Base-by-base conservation (phyloP, 1,139 yeast species). In the Saccharomyces hybrid region DNA sequence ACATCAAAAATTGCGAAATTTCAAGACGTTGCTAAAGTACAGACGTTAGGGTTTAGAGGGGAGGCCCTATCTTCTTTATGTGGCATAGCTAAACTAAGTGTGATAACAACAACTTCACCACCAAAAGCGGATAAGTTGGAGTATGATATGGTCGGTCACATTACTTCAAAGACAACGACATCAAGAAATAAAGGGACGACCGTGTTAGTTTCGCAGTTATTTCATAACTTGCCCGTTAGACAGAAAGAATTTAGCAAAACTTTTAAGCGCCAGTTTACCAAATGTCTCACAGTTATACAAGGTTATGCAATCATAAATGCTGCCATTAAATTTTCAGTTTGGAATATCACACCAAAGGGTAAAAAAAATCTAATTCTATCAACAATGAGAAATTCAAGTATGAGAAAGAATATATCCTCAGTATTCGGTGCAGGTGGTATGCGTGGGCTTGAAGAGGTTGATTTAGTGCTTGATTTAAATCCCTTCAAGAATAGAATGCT, bases 61-160 rank as follows among this genome's bases (percentile, higher is more conserved):
- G 96, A 88, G 68, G 96, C 96, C 0, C 72, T 88, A 63, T 82
- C 87, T 62, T 85, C 95, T 0, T 66, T 88, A 14, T 84, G 91
- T 64, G 76, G 83, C 1, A 72, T 87, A 57, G 76, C 88, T n/a
- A 74, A 79, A 4, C 59, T 77, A 25, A 67, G 68, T 9, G 75
- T 90, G 0, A 72, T 71, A 1, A 89, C 97, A 0, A 78, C 87
- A 11, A 75, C 82, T 0, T 67, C 67, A 2, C 76, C 80, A 6
- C 95, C 96, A 0, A 73, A 74, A 52, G 90, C 87, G 1, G 74
- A 78, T 42, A 74, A 71, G 50, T 67, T 90, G 44, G 75, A 70
- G 30, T 87, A 79, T 62, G 79, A 80, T 59, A 63, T 70, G 4
- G 63, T 71, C 61, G 98, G 97, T 0, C 60, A 66, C 0, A 63